Evolutionary conservation across 768 basidiomycete species (phyloP).

Genomic region (Leccinum uliginosum): DNA sequence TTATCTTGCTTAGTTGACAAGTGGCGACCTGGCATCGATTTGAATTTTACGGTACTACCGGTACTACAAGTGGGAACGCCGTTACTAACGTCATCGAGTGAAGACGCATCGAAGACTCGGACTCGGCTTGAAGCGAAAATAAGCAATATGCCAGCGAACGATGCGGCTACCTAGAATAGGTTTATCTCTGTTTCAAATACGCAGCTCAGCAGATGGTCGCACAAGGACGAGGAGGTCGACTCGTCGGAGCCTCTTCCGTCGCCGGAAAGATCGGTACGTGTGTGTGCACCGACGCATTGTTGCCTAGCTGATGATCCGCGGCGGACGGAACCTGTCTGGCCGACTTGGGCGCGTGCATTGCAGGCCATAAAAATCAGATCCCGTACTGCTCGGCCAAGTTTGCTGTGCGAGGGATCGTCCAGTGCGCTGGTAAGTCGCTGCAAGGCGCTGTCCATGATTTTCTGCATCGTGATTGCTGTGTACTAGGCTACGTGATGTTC

Average conservation of each 20-base stretch:
- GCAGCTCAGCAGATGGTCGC: constrained; percentile 21
- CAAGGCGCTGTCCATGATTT: neutral
- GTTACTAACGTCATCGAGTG: too few species aligned
- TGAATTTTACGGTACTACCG: too few species aligned
- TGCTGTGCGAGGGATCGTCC: constrained; percentile 6
- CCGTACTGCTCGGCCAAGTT: constrained; percentile 16
- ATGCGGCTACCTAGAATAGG: too few species aligned
- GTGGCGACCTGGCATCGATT: too few species aligned
- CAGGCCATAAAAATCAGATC: constrained; percentile 3
- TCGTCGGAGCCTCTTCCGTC: constrained; percentile 6
- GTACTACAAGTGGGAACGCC: too few species aligned
- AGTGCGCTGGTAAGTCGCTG: constrained; percentile 15
- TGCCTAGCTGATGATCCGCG: neutral
- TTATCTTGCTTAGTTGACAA: too few species aligned
- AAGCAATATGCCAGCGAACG: too few species aligned
- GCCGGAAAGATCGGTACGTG: neutral
- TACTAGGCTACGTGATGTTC: neutral
- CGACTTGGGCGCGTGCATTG: neutral
- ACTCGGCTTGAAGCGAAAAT: too few species aligned
- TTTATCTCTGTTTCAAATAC: constrained; percentile 24
- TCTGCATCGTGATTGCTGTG: neutral
- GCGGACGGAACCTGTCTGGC: neutral
- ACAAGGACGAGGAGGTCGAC: constrained; percentile 12
- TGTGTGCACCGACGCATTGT: neutral
- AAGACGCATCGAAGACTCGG: too few species aligned